Conservation (phyloP, 371 early-diverging fungal genomes). For the Conidiobolus incongruus region DNA sequence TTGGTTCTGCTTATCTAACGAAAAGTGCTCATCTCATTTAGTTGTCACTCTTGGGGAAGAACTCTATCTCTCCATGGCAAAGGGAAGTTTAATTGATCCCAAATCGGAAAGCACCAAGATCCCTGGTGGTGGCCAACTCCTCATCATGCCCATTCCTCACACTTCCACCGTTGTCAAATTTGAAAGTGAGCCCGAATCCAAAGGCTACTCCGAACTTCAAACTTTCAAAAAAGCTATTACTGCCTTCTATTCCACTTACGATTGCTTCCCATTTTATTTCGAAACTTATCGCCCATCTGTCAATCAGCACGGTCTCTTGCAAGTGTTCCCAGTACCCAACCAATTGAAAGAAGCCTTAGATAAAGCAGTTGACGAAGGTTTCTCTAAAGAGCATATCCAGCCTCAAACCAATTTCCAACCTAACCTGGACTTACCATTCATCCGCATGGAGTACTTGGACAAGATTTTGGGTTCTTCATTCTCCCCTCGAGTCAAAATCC, state of each 20-base stretch:
- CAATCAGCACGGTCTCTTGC: conserved; percentile 36
- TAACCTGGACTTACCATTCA: conserved; percentile 18
- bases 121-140: conserved; percentile 42
- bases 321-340: conserved; percentile 23
- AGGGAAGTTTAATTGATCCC: conserved; percentile 34
- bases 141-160: conserved; percentile 54
- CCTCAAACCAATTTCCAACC: conserved; percentile 15
- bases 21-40: conserved; percentile 51
- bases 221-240: conserved; percentile 25
- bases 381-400: conserved; percentile 11
- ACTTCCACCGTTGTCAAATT: conserved; percentile 22
- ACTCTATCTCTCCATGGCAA: conserved; percentile 48
- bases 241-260: conserved; percentile 18
- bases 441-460: conserved; percentile 37
- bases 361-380: conserved; percentile 12
- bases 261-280: conserved; percentile 33
- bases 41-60: conserved; percentile 46
- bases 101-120: conserved; percentile 8
- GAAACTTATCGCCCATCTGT: conserved; percentile 28
- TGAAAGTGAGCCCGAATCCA: conserved; percentile 14
- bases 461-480: conserved; percentile 21
- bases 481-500: conserved; percentile 20
- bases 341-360: conserved; percentile 8
- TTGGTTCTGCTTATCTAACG: conserved; percentile 77
- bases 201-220: conserved; percentile 25